Percentiles rank a stretch among this genome's conserved stretches.
Conservation (phyloP, 352 stramenopile species). For the Nannochloropsis limnetica region DNA sequence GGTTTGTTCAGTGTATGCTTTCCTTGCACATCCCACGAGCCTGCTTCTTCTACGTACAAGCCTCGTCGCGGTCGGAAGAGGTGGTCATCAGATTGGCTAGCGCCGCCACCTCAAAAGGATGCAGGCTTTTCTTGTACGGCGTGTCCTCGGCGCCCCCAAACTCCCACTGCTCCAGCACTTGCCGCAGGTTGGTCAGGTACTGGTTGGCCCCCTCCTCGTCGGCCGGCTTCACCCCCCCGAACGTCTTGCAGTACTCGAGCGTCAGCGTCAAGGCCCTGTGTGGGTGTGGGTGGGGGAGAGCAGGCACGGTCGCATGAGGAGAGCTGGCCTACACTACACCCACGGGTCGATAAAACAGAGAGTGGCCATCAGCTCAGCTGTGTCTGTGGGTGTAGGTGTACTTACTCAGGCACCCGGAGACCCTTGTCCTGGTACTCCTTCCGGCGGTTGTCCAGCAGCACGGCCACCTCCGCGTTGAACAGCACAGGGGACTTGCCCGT, state of each 20-base stretch:
- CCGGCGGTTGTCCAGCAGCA: slow-evolving; percentile 8
- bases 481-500: slow-evolving; percentile 17
- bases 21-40: neutral
- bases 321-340: neutral
- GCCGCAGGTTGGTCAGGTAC: slow-evolving; percentile 18
- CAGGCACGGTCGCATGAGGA: neutral
- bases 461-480: slow-evolving; percentile 30
- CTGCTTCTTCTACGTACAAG: neutral
- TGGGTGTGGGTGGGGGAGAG: neutral
- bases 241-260: slow-evolving; percentile 33
- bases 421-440: slow-evolving; percentile 32
- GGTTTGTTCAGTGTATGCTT: neutral
- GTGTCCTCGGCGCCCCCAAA: neutral
- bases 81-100: slow-evolving; percentile 20
- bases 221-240: neutral
- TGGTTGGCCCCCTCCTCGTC: slow-evolving; percentile 30
- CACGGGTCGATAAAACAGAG: neutral
- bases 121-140: slow-evolving; percentile 24
- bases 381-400: neutral
- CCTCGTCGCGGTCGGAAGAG: slow-evolving; percentile 4
- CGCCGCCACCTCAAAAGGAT: slow-evolving; percentile 24
- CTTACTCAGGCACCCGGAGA: slow-evolving; percentile 29
- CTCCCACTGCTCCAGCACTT: slow-evolving; percentile 28
- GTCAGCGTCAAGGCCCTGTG: slow-evolving; percentile 32
- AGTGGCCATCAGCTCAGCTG: neutral